Evolutionary conservation across 106 monocot species (phyloP).

Genomic region (Cymbidium sinense): DNA sequence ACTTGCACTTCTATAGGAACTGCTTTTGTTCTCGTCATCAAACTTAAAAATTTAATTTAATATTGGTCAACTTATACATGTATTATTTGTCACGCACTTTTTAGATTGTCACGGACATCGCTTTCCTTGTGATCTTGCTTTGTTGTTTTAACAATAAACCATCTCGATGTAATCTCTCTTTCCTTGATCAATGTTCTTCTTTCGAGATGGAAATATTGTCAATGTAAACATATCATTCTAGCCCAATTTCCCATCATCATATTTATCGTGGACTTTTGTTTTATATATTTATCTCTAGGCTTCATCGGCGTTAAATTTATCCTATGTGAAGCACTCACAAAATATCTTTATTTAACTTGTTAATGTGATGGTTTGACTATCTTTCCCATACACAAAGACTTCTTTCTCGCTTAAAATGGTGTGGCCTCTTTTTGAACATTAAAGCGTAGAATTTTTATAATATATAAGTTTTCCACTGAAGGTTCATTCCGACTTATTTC

Average conservation of each 20-base stretch:
- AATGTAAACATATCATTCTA: background rate
- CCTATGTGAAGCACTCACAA: background rate
- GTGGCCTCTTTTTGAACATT: background rate
- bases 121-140: too few relatives aligned
- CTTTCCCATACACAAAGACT: background rate
- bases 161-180: background rate
- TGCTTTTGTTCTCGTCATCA: too few relatives aligned
- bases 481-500: background rate
- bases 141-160: background rate
- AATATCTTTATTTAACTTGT: background rate
- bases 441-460: background rate
- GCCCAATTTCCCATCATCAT: too few relatives aligned
- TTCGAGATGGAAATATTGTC: background rate
- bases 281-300: background rate
- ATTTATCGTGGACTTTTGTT: background rate
- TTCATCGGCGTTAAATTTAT: background rate
- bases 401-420: background rate
- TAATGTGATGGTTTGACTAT: background rate
- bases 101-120: too few relatives aligned
- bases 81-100: too few relatives aligned
- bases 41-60: too few relatives aligned
- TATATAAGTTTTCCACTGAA: background rate
- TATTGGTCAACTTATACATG: too few relatives aligned
- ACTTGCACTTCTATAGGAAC: background rate
- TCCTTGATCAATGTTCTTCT: background rate